These are phyloP conservation scores for Penicillium nordicum DNA, from an alignment of 2,329 filamentous ascomycete species.

Conservation along the genomic window DNA sequence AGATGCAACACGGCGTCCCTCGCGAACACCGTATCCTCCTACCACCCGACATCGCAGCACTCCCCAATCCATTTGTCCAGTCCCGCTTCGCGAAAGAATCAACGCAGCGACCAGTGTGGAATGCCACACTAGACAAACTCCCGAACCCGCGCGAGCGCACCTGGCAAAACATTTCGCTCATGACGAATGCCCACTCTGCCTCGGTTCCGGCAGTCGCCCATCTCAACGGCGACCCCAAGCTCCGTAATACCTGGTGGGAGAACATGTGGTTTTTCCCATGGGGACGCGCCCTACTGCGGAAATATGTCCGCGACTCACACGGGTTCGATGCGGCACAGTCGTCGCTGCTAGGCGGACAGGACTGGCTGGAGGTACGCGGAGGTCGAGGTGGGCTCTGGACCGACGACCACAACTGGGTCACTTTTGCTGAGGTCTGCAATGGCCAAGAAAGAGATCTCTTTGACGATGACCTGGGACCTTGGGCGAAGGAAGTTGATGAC, in stretches of 20 bases:
- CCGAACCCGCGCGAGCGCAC: slow-evolving; percentile 38
- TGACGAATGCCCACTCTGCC: slow-evolving; percentile 49
- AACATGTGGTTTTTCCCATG: slow-evolving; percentile 50
- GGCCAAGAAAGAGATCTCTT: slow-evolving; percentile 48
- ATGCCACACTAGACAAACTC: slow-evolving; percentile 43
- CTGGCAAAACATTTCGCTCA: slow-evolving; percentile 45
- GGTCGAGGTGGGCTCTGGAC: slow-evolving; percentile 56
- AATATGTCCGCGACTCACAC: slow-evolving; percentile 46
- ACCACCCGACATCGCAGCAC: slow-evolving; percentile 34
- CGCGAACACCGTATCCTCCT: slow-evolving; percentile 39
- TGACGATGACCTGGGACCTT: slow-evolving; percentile 45
- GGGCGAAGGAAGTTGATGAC: slow-evolving; percentile 36
- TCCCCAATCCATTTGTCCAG: slow-evolving; percentile 36
- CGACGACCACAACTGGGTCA: slow-evolving; percentile 47
- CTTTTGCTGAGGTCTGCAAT: slow-evolving; percentile 48
- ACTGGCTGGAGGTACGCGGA: slow-evolving; percentile 50
- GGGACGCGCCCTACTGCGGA: slow-evolving; percentile 49
- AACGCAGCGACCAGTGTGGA: slow-evolving; percentile 32
- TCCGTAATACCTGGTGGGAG: slow-evolving; percentile 40
- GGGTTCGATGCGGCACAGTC: slow-evolving; percentile 44
- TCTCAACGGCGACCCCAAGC: slow-evolving; percentile 36
- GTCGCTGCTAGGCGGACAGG: slow-evolving; percentile 46
- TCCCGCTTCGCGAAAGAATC: slow-evolving; percentile 26
- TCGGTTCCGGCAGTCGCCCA: slow-evolving; percentile 47
- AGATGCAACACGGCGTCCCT: slow-evolving; percentile 37